Evolutionary conservation across 2,329 filamentous ascomycete species (phyloP).

Genomic region (Colletotrichum melonis): DNA sequence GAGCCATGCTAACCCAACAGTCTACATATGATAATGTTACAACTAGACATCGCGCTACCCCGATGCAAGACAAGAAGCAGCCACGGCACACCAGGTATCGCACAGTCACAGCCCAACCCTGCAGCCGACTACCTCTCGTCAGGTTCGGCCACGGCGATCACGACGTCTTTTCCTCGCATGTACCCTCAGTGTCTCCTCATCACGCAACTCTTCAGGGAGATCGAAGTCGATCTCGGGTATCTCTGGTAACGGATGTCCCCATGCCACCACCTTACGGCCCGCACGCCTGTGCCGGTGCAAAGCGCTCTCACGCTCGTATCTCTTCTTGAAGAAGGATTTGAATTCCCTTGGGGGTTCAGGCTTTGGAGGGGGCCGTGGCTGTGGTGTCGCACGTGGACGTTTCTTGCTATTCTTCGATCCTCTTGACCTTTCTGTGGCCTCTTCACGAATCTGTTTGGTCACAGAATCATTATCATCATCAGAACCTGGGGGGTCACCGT

Average conservation of each 20-base stretch:
- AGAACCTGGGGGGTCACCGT: conserved; percentile 60
- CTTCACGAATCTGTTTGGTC: conserved; percentile 80
- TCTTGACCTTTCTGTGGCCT: conserved; percentile 69
- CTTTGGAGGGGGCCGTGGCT: conserved; percentile 41
- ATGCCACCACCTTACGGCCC: conserved; percentile 78
- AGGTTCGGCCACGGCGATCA: conserved; percentile 64
- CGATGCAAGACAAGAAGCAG: conserved; percentile 17
- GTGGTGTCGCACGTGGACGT: conserved; percentile 40
- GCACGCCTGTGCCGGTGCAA: conserved; percentile 78
- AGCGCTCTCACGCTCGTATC: conserved; percentile 82
- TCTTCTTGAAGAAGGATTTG: conserved; percentile 87
- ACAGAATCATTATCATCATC: conserved; percentile 76
- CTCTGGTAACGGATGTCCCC: conserved; percentile 85
- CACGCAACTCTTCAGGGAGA: conserved; percentile 73
- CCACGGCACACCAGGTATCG: neutral
- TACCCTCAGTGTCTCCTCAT: conserved; percentile 66
- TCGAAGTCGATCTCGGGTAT: conserved; percentile 77
- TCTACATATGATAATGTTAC: conserved; percentile 33
- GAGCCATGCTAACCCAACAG: conserved; percentile 19
- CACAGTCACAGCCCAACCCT: neutral
- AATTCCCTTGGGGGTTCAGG: conserved; percentile 70
- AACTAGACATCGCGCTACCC: conserved; percentile 7
- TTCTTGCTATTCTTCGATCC: conserved; percentile 47
- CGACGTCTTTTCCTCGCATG: conserved; percentile 73
- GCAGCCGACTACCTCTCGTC: conserved; percentile 30